A percentile compares a stretch with the other conserved stretches of the same genome.
Conservation (phyloP, 2,329 filamentous ascomycete genomes). For the Aspergillus luchuensis region DNA sequence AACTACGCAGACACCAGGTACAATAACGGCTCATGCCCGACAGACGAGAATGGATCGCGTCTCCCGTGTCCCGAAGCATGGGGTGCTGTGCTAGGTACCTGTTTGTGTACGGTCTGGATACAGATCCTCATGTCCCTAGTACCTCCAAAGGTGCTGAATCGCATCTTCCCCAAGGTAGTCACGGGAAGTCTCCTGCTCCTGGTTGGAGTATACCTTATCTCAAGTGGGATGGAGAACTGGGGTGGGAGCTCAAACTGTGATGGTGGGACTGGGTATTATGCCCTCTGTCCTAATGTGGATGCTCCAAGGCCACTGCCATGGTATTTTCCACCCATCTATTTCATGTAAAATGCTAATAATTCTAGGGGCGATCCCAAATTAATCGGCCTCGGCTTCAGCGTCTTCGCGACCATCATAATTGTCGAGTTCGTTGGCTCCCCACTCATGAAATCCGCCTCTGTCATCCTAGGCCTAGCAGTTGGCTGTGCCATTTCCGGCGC, state of each 20-base stretch:
- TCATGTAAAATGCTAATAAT: not conserved
- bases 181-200: constrained; percentile 70
- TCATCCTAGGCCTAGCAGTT: constrained; percentile 71
- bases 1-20: constrained; percentile 75
- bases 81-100: constrained; percentile 72
- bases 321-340: constrained; percentile 33
- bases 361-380: constrained; percentile 68
- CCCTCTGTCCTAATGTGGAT: constrained; percentile 65
- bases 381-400: constrained; percentile 76
- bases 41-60: constrained; percentile 61
- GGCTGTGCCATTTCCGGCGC: constrained; percentile 80
- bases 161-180: constrained; percentile 77
- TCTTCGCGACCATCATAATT: constrained; percentile 76
- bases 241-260: constrained; percentile 56
- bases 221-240: constrained; percentile 75
- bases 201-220: constrained; percentile 73
- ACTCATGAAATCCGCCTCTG: constrained; percentile 79
- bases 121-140: constrained; percentile 76
- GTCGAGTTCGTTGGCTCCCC: constrained; percentile 80
- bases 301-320: constrained; percentile 74
- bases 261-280: constrained; percentile 65
- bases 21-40: constrained; percentile 66
- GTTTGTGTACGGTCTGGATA: constrained; percentile 64
- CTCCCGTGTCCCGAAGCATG: constrained; percentile 77
- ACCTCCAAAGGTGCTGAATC: constrained; percentile 67